Evolutionary conservation across 345 rosid genomes (phyloP), one percentile per base, ranked within the genome.

Genomic region (Schrenkiella parvula): DNA sequence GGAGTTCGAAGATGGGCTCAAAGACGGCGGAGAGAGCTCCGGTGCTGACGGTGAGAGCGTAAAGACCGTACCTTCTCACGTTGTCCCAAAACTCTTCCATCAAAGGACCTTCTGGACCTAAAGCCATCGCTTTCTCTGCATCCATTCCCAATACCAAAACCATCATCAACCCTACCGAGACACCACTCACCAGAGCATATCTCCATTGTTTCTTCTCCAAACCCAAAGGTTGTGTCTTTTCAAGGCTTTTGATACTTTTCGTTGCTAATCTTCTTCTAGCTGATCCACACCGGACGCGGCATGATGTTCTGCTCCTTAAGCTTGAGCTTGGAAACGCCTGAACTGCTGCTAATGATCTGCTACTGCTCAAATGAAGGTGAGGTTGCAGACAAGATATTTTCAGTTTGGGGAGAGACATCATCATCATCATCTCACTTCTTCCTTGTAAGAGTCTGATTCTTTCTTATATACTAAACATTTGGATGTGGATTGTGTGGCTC

Each of bases 71-170:
- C 74, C 99, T 85, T 86, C 96, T 89, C 21, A 95, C 95, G 71
- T 91, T 95, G 56, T 95, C 99, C 99, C 99, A 95, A 66, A 95
- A 91, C 80, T 89, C 97, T 80, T 95, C 97, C 77, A 83, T 69
- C 37, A 95, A 35, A 21, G 96, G 99, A 46, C 98, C 97, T 71
- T 87, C 96, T 2, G 97, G 99, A 1, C 97, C 97, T 6, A 91
- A 67, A 12, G 95, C 97, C 82, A 85, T 23, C 4, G 95, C 97
- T 81, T 82, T 87, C 11, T 82, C 79, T 26, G 81, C 85, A 53
- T 83, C 90, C 63, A 85, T 52, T 9, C 84, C 89, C 81, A 85
- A 56, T 0, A 83, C 21, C 71, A 82, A 37, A 68, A 3, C 43
- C 84, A 85, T 44, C 73, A 72, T 55, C 21, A 91, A 34, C 25